Evolutionary conservation across 768 basidiomycete genomes (phyloP).

Genomic region (Calocybe cyanea): DNA sequence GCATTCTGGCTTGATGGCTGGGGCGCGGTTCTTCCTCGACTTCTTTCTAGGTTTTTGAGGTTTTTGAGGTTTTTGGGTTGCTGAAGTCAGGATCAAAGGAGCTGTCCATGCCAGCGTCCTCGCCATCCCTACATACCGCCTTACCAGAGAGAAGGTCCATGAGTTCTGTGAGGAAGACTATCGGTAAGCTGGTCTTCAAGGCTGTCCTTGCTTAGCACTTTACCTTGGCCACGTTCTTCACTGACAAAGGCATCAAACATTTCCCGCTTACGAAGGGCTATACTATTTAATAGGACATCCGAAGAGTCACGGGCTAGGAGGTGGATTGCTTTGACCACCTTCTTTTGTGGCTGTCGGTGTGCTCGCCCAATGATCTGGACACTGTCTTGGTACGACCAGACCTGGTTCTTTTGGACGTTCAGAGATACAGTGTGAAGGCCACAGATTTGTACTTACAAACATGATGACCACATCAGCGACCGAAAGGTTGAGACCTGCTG

Average conservation of each 20-base stretch:
- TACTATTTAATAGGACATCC: slow-evolving; percentile 10
- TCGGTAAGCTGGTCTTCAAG: too few relatives aligned
- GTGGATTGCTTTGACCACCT: slow-evolving; percentile 9
- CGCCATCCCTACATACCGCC: too few relatives aligned
- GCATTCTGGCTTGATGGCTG: too few relatives aligned
- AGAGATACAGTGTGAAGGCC: background rate
- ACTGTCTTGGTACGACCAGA: slow-evolving; percentile 17
- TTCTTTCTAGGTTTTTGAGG: too few relatives aligned
- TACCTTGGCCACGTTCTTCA: slow-evolving; percentile 11
- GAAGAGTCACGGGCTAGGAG: slow-evolving; percentile 12
- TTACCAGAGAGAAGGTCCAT: too few relatives aligned
- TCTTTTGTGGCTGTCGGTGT: slow-evolving; percentile 13
- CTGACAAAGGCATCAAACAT: slow-evolving; percentile 15
- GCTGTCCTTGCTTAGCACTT: too few relatives aligned
- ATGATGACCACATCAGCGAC: slow-evolving; percentile 18
- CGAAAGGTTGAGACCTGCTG: slow-evolving; percentile 20
- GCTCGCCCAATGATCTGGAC: slow-evolving; percentile 12
- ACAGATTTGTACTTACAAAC: slow-evolving; percentile 16
- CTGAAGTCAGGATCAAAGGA: too few relatives aligned
- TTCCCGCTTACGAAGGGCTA: slow-evolving; percentile 12
- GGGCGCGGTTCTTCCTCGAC: too few relatives aligned
- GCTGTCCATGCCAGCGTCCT: too few relatives aligned
- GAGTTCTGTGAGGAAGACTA: too few relatives aligned
- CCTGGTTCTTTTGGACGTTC: slow-evolving; percentile 11
- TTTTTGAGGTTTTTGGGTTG: too few relatives aligned